A percentile compares a stretch with the other conserved stretches of the same genome.
phyloP scores from a whole-genome alignment of 192 early-diverging fungal species.

The Kickxella alabastrina region DNA sequence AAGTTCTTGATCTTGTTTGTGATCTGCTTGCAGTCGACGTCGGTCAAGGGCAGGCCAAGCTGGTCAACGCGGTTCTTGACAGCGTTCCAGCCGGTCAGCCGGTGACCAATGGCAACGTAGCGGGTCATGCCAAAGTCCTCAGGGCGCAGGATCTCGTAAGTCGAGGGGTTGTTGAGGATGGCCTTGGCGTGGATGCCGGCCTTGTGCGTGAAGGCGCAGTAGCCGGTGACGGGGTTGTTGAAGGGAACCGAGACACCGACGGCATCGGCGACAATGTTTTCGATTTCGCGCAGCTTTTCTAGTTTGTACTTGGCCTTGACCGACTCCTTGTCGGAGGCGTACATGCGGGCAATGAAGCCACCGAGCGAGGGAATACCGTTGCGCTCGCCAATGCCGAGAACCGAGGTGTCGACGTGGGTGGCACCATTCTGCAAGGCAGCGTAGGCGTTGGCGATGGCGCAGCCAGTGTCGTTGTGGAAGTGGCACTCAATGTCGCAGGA shows the following conservation, averaged over 20 bases:
- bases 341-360: slow-evolving; percentile 93
- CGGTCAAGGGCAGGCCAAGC: slow-evolving; percentile 75
- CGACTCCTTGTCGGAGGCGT: slow-evolving; percentile 86
- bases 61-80: slow-evolving; percentile 98
- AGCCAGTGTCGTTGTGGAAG: slow-evolving; percentile 99
- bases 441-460: slow-evolving; percentile 97
- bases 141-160: slow-evolving; percentile 97
- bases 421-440: slow-evolving; percentile 95
- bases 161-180: slow-evolving; percentile 97
- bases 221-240: slow-evolving; percentile 99
- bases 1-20: slow-evolving; percentile 93
- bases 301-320: slow-evolving; percentile 94
- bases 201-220: slow-evolving; percentile 99
- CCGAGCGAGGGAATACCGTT: slow-evolving; percentile 98
- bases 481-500: slow-evolving; percentile 99
- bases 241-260: slow-evolving; percentile 96
- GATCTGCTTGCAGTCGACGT: slow-evolving; percentile 86
- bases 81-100: slow-evolving; percentile 97
- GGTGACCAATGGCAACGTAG: slow-evolving; percentile 95
- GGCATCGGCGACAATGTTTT: slow-evolving; percentile 93
- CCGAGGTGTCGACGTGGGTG: slow-evolving; percentile 97
- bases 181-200: slow-evolving; percentile 99
- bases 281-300: slow-evolving; percentile 85
- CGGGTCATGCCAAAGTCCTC: slow-evolving; percentile 99
- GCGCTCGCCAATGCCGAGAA: slow-evolving; percentile 97